Base-by-base conservation (phyloP, 1,284 basidiomycete species). In the Tilletia walkeri region DNA sequence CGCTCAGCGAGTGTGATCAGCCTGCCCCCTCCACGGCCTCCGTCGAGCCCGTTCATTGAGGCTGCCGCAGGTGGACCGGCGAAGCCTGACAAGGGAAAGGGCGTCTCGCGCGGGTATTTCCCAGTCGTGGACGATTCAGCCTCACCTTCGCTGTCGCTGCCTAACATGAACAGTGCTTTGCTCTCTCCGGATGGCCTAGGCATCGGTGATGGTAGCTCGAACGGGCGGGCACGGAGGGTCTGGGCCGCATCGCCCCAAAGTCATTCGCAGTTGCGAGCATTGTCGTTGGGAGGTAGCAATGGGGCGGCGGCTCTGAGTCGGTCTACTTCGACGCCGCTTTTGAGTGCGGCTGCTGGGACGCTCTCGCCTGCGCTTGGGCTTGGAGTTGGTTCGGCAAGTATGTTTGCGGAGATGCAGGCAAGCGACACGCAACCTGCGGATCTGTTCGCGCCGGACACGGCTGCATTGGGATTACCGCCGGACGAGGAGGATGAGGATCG, bases 251-350 rank as follows among this genome's bases (percentile, higher is more conserved):
- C 50, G 50, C 50, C 50, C 10, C 20, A 18, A 18, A n/a, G 18
- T 18, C 50, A 53, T 18, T 53, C 50, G 16, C 50, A 53, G 50
- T 24, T 53, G 50, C 50, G 50, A 2, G 50, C 50, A 18, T 6
- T 53, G 50, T 53, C 50, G 16, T 16, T 53, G 50, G 50, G 50
- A 45, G 41, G 41, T 14, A 30, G 24, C 2, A 48, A 48, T n/a
- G 47, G 47, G 50, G 50, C 50, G 50, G 50, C 50, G 20, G 50
- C 16, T 16, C 24, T 30, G 54, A 63, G 4, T 18, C 59, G n/a
- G 71, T 72, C 63, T 53, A 71, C 45, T 72, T 74, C 36, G 72
- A 73, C 5, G 73, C 73, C 69, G 74, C 75, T 68, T 63, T 69
- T 10, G 36, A 41, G 14, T 63, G 70, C 30, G 67, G 69, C 30